phyloP scores from a whole-genome alignment of 768 basidiomycete genomes.

The Lanmaoa pseudosensibilis region DNA sequence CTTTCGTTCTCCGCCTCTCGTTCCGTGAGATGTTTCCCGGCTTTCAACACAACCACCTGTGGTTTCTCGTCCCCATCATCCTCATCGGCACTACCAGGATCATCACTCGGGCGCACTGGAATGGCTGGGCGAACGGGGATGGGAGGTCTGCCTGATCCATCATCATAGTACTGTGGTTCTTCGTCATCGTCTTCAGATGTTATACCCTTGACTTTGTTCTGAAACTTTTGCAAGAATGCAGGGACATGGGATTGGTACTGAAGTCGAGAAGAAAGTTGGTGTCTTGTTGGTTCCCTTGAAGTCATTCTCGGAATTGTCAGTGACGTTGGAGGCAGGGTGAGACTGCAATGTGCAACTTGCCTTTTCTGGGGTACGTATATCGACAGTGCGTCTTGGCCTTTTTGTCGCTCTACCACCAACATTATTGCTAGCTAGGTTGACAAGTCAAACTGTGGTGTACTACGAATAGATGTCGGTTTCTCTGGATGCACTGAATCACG shows the following conservation, averaged over 20 bases:
- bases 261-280: slow-evolving; percentile 71
- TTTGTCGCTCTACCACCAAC: background rate
- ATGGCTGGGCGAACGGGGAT: slow-evolving; percentile 74
- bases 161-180: slow-evolving; percentile 57
- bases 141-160: slow-evolving; percentile 68
- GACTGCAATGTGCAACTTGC: slow-evolving; percentile 8
- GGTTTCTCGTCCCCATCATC: slow-evolving; percentile 77
- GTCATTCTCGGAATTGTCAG: slow-evolving; percentile 25
- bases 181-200: slow-evolving; percentile 46
- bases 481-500: slow-evolving; percentile 35
- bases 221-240: slow-evolving; percentile 63
- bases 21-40: slow-evolving; percentile 83
- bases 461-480: slow-evolving; percentile 17
- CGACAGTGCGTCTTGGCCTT: too few species aligned
- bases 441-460: background rate
- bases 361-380: slow-evolving; percentile 18
- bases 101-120: slow-evolving; percentile 63
- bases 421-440: background rate
- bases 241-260: slow-evolving; percentile 63
- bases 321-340: background rate
- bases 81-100: slow-evolving; percentile 74
- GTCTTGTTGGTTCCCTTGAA: slow-evolving; percentile 63
- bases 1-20: slow-evolving; percentile 76
- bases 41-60: slow-evolving; percentile 83
- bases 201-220: slow-evolving; percentile 59